Base-by-base conservation (phyloP, 805 yeast genomes). In the Candida sphagnicola region DNA sequence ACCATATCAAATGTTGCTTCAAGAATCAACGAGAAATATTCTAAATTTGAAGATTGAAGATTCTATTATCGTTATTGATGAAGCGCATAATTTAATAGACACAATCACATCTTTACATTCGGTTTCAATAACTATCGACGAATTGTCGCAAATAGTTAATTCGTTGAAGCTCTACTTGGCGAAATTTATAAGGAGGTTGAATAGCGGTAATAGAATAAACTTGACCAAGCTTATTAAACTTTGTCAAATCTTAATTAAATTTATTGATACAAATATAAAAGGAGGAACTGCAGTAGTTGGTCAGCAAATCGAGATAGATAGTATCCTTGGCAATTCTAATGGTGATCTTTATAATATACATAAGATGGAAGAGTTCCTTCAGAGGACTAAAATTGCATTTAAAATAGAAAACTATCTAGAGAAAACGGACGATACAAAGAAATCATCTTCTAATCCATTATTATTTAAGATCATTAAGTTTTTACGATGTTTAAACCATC, bases 61-160 rank as follows among this genome's bases (percentile, higher is more conserved):
- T 40, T 71, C 90, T 1, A 73, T 90, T 2, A 78, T 91, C 0
- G 75, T 91, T 4, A 80, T 90, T 18, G 98, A 90, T 57, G 98
- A 90, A 55, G 97, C 97, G 0, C 98, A 90, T 54, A 90, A 90
- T 54, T 62, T 90, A 31, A 54, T 88, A 19, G 96, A 89, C 48
- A 80, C 90, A 0, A 77, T 90, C 2, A 75, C 82, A 1, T 62
- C 83, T 2, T 63, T 91, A 44, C 74, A 83, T 50, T 86, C 96
- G 0, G 71, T 79, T 2, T 58, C 73, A 3, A 63, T 90, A 0
- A 63, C 83, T 0, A 48, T 67, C 1, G 36, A 47, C 0, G 87
- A 84, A 23, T 62, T 87, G 8, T 30, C 47, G 2, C 31, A 43
- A 0, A 72, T 83, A 3, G 59, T 70, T 14, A 47, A 47, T 2